Percentiles rank a stretch among this genome's conserved stretches.
Evolutionary conservation across 257 asterid genomes (phyloP).

Genomic region (Cynanchum wilfordii): DNA sequence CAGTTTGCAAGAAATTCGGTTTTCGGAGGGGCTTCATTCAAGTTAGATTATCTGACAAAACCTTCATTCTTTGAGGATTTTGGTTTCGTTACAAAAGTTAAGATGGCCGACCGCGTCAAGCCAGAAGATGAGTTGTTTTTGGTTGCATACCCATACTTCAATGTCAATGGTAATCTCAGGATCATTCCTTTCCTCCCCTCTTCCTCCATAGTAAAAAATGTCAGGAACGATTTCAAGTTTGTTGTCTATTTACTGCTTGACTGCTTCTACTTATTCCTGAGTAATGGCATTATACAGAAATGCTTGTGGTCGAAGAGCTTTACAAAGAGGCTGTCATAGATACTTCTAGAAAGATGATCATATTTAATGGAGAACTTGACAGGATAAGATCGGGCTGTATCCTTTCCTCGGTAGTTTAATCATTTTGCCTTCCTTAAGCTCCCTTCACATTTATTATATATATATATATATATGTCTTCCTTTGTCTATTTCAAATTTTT

Average conservation of each 20-base stretch:
- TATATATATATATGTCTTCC: background rate
- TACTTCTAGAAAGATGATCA: slow-evolving; percentile 55
- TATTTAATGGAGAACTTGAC: slow-evolving; percentile 92
- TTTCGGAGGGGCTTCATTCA: slow-evolving; percentile 70
- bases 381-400: slow-evolving; percentile 97
- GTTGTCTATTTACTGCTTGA: background rate
- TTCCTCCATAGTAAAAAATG: background rate
- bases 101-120: slow-evolving; percentile 77
- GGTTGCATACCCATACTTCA: slow-evolving; percentile 88
- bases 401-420: slow-evolving; percentile 33
- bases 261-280: background rate
- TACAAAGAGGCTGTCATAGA: slow-evolving; percentile 70
- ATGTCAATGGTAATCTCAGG: slow-evolving; percentile 58
- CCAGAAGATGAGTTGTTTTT: slow-evolving; percentile 77
- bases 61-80: slow-evolving; percentile 91
- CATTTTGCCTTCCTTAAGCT: background rate
- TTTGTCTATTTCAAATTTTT: background rate
- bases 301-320: slow-evolving; percentile 95
- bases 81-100: slow-evolving; percentile 64
- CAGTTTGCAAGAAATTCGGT: slow-evolving; percentile 65
- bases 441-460: too few species aligned
- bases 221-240: background rate
- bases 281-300: slow-evolving; percentile 38
- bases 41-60: slow-evolving; percentile 79
- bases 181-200: slow-evolving; percentile 4